Evolutionary conservation across 495 filamentous ascomycete genomes (phyloP).

Genomic region (Copromyces sp.): DNA sequence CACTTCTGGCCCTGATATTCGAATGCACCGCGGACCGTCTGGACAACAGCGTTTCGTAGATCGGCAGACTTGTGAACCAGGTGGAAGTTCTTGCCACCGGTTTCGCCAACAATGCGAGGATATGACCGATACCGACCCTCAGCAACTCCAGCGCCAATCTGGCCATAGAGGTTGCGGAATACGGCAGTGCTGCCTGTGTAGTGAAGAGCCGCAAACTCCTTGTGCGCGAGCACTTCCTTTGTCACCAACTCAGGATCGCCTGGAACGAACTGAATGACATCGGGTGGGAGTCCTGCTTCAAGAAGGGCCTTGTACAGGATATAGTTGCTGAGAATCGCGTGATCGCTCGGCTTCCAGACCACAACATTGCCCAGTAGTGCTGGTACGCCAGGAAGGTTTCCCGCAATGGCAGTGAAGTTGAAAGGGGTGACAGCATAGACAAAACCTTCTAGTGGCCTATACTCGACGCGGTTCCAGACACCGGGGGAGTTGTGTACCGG

Average conservation of each 20-base stretch:
- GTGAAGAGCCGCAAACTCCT: constrained; percentile 65
- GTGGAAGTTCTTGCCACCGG: constrained; percentile 90
- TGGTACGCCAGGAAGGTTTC: constrained; percentile 62
- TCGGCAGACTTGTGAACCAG: constrained; percentile 67
- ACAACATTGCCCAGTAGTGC: constrained; percentile 81
- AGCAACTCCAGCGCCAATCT: constrained; percentile 58
- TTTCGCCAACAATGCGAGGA: constrained; percentile 77
- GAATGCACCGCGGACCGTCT: constrained; percentile 79
- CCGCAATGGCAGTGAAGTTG: constrained; percentile 83
- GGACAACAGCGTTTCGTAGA: constrained; percentile 61
- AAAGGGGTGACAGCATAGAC: constrained; percentile 81
- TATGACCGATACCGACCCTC: constrained; percentile 62
- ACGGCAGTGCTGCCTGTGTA: constrained; percentile 76
- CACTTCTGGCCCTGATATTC: constrained; percentile 91
- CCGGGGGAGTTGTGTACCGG: constrained; percentile 65
- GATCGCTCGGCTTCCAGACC: constrained; percentile 80
- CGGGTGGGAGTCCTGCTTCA: constrained; percentile 71
- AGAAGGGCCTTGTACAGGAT: constrained; percentile 74
- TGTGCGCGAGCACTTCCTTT: constrained; percentile 53
- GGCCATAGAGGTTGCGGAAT: constrained; percentile 63
- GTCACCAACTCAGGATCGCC: constrained; percentile 70
- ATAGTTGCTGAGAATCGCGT: constrained; percentile 62
- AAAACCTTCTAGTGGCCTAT: constrained; percentile 76
- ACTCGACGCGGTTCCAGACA: constrained; percentile 77
- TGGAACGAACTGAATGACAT: constrained; percentile 76